phyloP scores from a whole-genome alignment of 176 grass and related monocot species.

The Zea mays region Zm-B73-REFERENCE-NAM-5.0 NC_050100.1:39125001-39125500 shows the following conservation, averaged over 20 bases:
- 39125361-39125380: neutral
- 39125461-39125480: conserved; percentile 1
- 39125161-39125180: neutral
- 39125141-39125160: conserved; percentile 7
- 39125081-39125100: neutral
- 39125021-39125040: neutral
- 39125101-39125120: neutral
- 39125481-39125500: conserved; percentile 26
- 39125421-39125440: neutral
- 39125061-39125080: neutral
- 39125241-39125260: neutral
- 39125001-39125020: neutral
- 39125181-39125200: neutral
- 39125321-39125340: neutral
- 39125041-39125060: neutral
- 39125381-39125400: neutral
- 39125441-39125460: conserved; percentile 11
- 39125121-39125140: conserved; percentile 1
- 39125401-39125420: conserved; percentile 5
- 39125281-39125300: neutral
- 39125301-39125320: neutral
- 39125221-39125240: neutral
- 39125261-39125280: neutral
- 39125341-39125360: neutral
- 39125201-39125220: neutral